These are phyloP conservation scores for Raffaelea deltoideospora DNA, from an alignment of 2,329 filamentous ascomycete species.

Conservation along the genomic window DNA sequence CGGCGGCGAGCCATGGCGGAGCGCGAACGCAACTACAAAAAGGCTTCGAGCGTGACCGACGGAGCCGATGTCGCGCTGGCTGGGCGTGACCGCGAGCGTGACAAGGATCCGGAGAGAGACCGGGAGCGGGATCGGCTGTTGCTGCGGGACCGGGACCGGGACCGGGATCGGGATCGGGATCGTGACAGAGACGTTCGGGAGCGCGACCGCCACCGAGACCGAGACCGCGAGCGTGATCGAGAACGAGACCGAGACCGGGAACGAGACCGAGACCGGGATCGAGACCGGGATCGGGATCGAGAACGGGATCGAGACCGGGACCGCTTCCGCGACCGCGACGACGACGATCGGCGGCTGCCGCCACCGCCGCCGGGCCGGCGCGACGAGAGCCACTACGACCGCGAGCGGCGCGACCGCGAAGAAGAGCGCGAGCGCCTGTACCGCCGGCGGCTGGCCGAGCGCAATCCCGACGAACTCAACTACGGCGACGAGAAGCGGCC, in stretches of 20 bases:
- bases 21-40: slow-evolving; percentile 84
- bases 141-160: slow-evolving; percentile 44
- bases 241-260: slow-evolving; percentile 21
- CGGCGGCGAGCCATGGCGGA: slow-evolving; percentile 86
- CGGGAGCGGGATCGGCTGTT: slow-evolving; percentile 27
- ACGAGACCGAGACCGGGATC: slow-evolving; percentile 18
- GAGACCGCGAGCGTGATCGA: slow-evolving; percentile 18
- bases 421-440: slow-evolving; percentile 82
- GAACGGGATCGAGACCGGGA: slow-evolving; percentile 22
- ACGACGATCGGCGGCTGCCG: slow-evolving; percentile 34
- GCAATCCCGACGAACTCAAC: slow-evolving; percentile 68
- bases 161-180: slow-evolving; percentile 66
- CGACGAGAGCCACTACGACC: slow-evolving; percentile 60
- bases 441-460: slow-evolving; percentile 57
- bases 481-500: slow-evolving; percentile 62
- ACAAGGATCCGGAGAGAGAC: slow-evolving; percentile 29
- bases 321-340: slow-evolving; percentile 28
- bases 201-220: slow-evolving; percentile 17
- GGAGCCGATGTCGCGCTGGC: slow-evolving; percentile 32
- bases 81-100: slow-evolving; percentile 19
- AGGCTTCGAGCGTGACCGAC: slow-evolving; percentile 56
- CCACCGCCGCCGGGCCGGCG: slow-evolving; percentile 39
- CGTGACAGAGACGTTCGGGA: slow-evolving; percentile 39
- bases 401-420: slow-evolving; percentile 75
- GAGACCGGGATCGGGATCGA: slow-evolving; percentile 18